Evolutionary conservation across 148 eudicot genomes (phyloP).

Genomic region (Gaultheria prostrata): DNA sequence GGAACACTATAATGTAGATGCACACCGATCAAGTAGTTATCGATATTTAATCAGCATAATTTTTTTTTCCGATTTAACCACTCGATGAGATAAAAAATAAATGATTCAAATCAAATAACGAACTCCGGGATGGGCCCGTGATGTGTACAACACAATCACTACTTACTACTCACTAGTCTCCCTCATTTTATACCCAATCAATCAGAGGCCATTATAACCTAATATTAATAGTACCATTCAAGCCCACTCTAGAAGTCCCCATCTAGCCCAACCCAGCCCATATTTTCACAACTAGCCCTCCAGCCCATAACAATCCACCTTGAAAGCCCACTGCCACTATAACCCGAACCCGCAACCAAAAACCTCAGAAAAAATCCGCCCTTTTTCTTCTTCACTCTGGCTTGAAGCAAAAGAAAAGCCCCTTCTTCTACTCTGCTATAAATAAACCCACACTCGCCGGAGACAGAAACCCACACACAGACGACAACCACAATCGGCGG

Average conservation of each 20-base stretch:
- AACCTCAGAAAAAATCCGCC: background rate
- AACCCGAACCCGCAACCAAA: background rate
- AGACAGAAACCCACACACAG: background rate
- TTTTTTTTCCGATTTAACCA: no score
- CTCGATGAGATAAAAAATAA: no score
- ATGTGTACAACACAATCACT: no score
- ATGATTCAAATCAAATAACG: no score
- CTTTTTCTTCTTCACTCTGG: conserved; percentile 7
- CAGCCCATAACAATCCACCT: background rate
- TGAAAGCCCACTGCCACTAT: background rate
- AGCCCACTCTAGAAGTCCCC: background rate
- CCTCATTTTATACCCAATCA: background rate
- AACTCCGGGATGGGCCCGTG: no score
- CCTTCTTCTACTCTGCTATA: background rate
- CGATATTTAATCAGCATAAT: no score
- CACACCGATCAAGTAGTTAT: no score
- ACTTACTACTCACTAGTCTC: no score
- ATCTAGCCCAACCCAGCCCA: background rate
- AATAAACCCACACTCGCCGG: background rate
- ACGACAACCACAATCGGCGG: background rate
- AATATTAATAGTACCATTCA: background rate
- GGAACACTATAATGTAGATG: no score
- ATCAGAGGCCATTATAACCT: background rate
- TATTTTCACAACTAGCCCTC: background rate
- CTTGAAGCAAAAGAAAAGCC: conserved; percentile 41